Percentiles rank a stretch among this genome's conserved stretches.
Evolutionary conservation across 1,284 basidiomycete genomes (phyloP).

Genomic region (Thecaphora thlaspeos): DNA sequence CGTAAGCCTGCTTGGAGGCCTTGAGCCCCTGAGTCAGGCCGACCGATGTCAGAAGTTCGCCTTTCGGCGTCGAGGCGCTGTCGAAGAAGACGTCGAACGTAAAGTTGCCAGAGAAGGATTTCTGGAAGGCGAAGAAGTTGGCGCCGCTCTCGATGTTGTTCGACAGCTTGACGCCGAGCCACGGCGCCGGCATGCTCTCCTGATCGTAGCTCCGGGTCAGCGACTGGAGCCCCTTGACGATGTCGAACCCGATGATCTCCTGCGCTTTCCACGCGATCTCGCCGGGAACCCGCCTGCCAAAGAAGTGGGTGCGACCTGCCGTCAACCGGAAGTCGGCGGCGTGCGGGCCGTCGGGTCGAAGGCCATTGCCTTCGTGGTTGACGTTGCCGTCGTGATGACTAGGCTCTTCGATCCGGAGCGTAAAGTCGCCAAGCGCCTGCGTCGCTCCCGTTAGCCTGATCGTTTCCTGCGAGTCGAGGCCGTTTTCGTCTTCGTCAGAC

Average conservation of each 20-base stretch:
- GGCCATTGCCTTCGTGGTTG: slow-evolving; percentile 61
- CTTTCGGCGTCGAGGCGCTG: slow-evolving; percentile 66
- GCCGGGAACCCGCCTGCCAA: slow-evolving; percentile 67
- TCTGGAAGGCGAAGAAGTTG: slow-evolving; percentile 83
- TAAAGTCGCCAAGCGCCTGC: slow-evolving; percentile 77
- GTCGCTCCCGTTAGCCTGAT: slow-evolving; percentile 71
- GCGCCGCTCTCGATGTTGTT: slow-evolving; percentile 72
- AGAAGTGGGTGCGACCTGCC: slow-evolving; percentile 71
- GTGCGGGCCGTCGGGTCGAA: slow-evolving; percentile 62
- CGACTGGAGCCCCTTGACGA: slow-evolving; percentile 66
- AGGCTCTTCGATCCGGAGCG: slow-evolving; percentile 78
- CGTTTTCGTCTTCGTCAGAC: slow-evolving; percentile 67
- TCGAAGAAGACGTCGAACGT: slow-evolving; percentile 84
- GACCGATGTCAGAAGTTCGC: slow-evolving; percentile 64
- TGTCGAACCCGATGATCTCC: slow-evolving; percentile 70
- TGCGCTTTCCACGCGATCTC: slow-evolving; percentile 81
- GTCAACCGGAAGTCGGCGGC: slow-evolving; percentile 67
- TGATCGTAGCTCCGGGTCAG: slow-evolving; percentile 65
- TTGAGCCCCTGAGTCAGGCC: slow-evolving; percentile 68
- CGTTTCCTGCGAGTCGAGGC: slow-evolving; percentile 60
- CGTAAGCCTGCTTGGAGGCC: slow-evolving; percentile 67
- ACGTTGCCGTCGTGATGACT: slow-evolving; percentile 40
- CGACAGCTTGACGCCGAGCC: slow-evolving; percentile 72
- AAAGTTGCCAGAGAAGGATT: slow-evolving; percentile 75
- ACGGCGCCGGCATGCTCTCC: slow-evolving; percentile 68